A percentile compares a stretch with the other conserved stretches of the same genome.
These are phyloP conservation scores for Fusarium ambrosium DNA, from an alignment of 2,329 filamentous ascomycete species.

Conservation along the genomic window DNA sequence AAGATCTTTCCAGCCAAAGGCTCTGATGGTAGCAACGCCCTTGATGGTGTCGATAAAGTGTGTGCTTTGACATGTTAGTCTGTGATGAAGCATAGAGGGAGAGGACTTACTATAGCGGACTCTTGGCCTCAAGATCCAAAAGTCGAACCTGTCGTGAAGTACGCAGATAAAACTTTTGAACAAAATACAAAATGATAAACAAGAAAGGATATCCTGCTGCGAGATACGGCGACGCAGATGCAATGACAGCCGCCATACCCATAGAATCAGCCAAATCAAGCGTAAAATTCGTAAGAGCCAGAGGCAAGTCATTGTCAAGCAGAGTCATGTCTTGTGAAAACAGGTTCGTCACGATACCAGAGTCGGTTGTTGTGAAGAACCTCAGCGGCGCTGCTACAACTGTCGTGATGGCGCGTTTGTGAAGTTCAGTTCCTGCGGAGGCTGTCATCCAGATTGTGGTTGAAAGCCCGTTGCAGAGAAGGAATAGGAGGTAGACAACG, in stretches of 20 bases:
- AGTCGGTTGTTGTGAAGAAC: slow-evolving; percentile 59
- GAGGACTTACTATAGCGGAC: slow-evolving; percentile 55
- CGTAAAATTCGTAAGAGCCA: slow-evolving; percentile 49
- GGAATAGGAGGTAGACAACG: slow-evolving; percentile 30
- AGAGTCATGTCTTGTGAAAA: slow-evolving; percentile 62
- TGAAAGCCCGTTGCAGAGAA: slow-evolving; percentile 26
- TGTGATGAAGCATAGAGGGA: fast-evolving
- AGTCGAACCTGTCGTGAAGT: slow-evolving; percentile 72
- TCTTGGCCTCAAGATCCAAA: slow-evolving; percentile 73
- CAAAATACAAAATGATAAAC: slow-evolving; percentile 58
- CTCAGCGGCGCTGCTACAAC: slow-evolving; percentile 55
- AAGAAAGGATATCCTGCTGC: slow-evolving; percentile 65
- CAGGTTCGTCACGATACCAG: slow-evolving; percentile 57
- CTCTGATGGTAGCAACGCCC: slow-evolving; percentile 68
- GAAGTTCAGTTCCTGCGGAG: slow-evolving; percentile 50
- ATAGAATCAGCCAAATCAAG: slow-evolving; percentile 46
- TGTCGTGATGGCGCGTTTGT: slow-evolving; percentile 50
- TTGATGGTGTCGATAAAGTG: slow-evolving; percentile 70
- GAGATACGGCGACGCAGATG: slow-evolving; percentile 58
- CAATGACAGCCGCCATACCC: slow-evolving; percentile 63
- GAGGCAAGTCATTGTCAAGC: slow-evolving; percentile 56
- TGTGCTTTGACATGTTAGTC: slow-evolving; percentile 45
- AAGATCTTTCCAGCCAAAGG: slow-evolving; percentile 63
- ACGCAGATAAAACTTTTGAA: slow-evolving; percentile 71
- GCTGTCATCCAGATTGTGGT: slow-evolving; percentile 47